Conservation (phyloP, 257 asterid genomes). For the Solanum ahanhuiri region DNA sequence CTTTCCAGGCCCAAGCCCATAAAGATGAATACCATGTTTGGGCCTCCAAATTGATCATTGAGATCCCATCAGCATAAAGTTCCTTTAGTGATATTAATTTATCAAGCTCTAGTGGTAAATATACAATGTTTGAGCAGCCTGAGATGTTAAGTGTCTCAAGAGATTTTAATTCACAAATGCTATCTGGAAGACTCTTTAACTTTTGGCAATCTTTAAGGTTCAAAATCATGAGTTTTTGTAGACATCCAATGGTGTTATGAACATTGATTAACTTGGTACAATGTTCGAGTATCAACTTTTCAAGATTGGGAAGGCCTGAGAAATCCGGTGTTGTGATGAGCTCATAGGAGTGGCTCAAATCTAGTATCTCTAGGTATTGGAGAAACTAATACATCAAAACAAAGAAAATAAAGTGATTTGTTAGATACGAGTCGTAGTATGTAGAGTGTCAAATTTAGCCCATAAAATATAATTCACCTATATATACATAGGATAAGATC, state of each 20-base stretch:
- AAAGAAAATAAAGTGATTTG: background rate
- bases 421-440: background rate
- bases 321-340: background rate
- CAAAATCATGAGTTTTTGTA: background rate
- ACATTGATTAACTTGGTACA: background rate
- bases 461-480: background rate
- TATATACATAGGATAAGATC: background rate
- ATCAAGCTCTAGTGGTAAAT: background rate
- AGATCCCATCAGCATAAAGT: slow-evolving; percentile 8
- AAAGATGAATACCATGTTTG: background rate
- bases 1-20: background rate
- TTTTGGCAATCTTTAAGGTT: slow-evolving; percentile 2
- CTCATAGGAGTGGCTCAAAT: background rate
- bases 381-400: background rate
- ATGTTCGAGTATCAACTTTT: background rate
- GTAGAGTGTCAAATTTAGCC: background rate
- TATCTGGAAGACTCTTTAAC: background rate
- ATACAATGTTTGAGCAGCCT: background rate
- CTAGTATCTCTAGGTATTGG: background rate
- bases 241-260: background rate
- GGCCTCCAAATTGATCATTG: background rate
- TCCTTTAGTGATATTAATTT: background rate
- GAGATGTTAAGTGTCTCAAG: slow-evolving; percentile 5
- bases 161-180: background rate
- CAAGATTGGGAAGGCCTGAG: background rate